A percentile compares a stretch with the other conserved stretches of the same genome.
Evolutionary conservation across 306 rosid genomes (phyloP).

Genomic region (Quercus bicolor): DNA sequence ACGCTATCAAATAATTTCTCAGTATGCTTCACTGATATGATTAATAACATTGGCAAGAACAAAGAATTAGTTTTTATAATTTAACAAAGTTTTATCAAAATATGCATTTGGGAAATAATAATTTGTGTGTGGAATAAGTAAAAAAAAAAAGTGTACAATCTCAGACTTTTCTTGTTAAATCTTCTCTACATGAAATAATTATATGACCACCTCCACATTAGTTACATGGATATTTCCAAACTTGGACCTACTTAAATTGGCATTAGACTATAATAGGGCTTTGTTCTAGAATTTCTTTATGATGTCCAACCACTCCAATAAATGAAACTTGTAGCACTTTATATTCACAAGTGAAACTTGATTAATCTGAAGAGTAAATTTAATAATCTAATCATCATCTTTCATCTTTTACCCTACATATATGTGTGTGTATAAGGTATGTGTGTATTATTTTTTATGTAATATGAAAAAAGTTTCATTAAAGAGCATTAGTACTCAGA

Average conservation of each 20-base stretch:
- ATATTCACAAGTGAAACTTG: background rate
- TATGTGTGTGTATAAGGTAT: too few relatives aligned
- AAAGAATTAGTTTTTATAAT: background rate
- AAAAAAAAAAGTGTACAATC: background rate
- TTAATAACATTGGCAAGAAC: background rate
- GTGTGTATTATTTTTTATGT: too few relatives aligned
- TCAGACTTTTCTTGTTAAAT: background rate
- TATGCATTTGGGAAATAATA: too few relatives aligned
- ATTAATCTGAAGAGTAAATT: background rate
- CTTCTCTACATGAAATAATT: background rate
- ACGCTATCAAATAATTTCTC: background rate
- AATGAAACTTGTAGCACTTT: background rate
- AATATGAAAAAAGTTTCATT: too few relatives aligned
- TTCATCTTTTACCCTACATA: too few relatives aligned
- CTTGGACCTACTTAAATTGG: background rate
- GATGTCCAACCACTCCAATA: constrained; percentile 4
- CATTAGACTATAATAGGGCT: constrained; percentile 41
- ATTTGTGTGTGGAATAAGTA: too few relatives aligned
- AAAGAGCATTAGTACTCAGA: too few relatives aligned
- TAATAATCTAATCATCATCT: background rate
- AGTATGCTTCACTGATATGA: background rate
- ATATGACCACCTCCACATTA: background rate
- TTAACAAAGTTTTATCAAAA: background rate
- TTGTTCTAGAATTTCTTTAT: constrained; percentile 64
- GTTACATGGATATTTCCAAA: background rate